Evolutionary conservation across 768 basidiomycete genomes (phyloP), one percentile per base, ranked within the genome.

Genomic region (Mycena olivaceomarginata): DNA sequence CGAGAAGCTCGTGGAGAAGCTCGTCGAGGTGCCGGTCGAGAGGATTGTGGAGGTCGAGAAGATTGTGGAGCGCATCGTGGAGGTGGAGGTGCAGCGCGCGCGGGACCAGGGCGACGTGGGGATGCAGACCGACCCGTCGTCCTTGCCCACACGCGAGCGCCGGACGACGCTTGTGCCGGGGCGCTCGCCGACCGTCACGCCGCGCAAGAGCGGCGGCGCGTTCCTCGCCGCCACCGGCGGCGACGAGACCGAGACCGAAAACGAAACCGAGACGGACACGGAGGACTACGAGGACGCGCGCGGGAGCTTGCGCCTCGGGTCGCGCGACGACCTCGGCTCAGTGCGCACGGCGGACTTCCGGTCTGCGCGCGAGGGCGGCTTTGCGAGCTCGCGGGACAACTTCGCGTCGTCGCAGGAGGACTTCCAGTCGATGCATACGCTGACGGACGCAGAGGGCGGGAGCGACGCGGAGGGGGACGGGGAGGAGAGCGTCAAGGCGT

Each of bases 261-360:
- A 90, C 0, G 93, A 79, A 45, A 60, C 59, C 48, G 78, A 93
- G 76, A 92, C 92, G 3, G 93, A 94, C 57, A 84, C 82, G 45
- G 95, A 93, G 20, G 92, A 96, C 74, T 97, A 95, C 80, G 89
- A 93, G 1, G 97, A 98, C 83, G 97, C 97, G 2, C 87, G 93
- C 60, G 93, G 94, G 82, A 96, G 89, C 77, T 87, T 90, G 53
- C 70, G 74, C 16, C 77, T 72, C 16, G 74, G 15, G 20, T 72
- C 78, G 67, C 74, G 70, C 74, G 41, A 13, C 12, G 65, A 75
- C 56, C 37, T 80, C 15, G 71, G 66, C 39, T 79, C 77, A 0
- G 45, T 57, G 20, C 70, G 65, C 12, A 62, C 73, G 40, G 65
- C 57, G 11, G 76, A 57, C 53, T 74, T 77, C 66, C 70, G 43